phyloP scores from a whole-genome alignment of 441 rosid genomes.

The Jatropha multifida region DNA sequence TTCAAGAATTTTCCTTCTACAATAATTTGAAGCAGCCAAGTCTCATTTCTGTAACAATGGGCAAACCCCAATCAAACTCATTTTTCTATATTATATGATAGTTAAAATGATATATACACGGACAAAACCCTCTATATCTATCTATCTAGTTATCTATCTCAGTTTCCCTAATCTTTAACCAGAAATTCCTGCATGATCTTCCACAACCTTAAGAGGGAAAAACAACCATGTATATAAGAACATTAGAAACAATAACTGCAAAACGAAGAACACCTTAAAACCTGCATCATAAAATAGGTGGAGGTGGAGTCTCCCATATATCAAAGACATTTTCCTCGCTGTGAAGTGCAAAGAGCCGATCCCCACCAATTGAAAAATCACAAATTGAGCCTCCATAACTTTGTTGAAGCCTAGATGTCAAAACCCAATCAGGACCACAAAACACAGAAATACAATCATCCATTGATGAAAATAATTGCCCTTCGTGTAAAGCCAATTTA shows the following conservation, averaged over 20 bases:
- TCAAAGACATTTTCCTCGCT: constrained; percentile 2
- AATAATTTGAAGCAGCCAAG: constrained; percentile 1
- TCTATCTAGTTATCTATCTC: neutral
- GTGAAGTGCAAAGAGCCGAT: neutral
- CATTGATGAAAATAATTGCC: constrained; percentile 1
- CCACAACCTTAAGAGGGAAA: neutral
- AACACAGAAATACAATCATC: constrained; percentile 2
- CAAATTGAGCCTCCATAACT: neutral
- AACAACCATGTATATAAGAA: constrained; percentile 8
- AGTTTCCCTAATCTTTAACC: constrained; percentile 13
- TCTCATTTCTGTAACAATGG: constrained; percentile 15
- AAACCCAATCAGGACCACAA: neutral
- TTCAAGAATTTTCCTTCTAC: neutral
- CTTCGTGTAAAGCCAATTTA: constrained; percentile 31
- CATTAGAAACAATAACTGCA: constrained; percentile 11
- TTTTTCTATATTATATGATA: neutral
- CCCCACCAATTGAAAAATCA: constrained; percentile 5
- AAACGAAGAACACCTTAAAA: constrained; percentile 19
- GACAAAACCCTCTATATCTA: neutral
- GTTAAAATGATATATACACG: constrained; percentile 7
- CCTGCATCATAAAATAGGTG: constrained; percentile 57
- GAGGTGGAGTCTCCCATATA: constrained; percentile 30
- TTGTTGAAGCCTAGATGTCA: neutral
- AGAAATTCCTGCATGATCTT: constrained; percentile 24
- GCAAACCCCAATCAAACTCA: constrained; percentile 19